Evolutionary conservation across 1,284 basidiomycete genomes (phyloP).

Genomic region (Cutaneotrichosporon cyanovorans): DNA sequence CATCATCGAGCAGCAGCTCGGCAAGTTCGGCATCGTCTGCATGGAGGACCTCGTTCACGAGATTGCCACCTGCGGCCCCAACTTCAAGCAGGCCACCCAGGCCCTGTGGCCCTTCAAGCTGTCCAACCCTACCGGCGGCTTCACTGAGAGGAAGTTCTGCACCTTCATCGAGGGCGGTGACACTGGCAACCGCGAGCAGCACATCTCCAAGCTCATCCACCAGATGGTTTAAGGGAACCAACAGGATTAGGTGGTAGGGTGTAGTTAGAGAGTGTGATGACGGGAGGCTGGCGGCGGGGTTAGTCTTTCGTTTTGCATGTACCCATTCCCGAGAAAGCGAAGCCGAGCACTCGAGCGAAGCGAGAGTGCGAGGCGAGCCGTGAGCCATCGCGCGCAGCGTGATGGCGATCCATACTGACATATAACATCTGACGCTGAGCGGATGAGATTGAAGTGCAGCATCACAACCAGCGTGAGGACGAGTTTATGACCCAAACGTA

Average conservation of each 20-base stretch:
- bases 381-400: no score
- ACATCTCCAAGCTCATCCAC: conserved; percentile 94
- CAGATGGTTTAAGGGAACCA: conserved; percentile 96
- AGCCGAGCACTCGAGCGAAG: background rate
- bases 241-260: conserved; percentile 65
- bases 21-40: conserved; percentile 93
- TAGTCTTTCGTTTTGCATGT: conserved; percentile 26
- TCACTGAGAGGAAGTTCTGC: conserved; percentile 94
- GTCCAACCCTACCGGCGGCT: conserved; percentile 96
- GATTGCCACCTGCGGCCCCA: conserved; percentile 88
- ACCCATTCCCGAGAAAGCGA: conserved; percentile 18
- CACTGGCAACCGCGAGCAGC: conserved; percentile 82
- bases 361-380: no score
- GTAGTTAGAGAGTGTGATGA: conserved; percentile 15
- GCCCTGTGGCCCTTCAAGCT: conserved; percentile 99
- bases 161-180: conserved; percentile 91
- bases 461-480: no score
- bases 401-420: no score
- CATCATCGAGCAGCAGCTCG: conserved; percentile 85
- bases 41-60: conserved; percentile 98
- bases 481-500: no score
- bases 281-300: conserved; percentile 22
- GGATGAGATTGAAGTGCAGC: no score
- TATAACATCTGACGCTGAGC: no score
- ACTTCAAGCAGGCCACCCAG: conserved; percentile 97